These are phyloP conservation scores for Mariannaea sp. DNA, from an alignment of 2,329 filamentous ascomycete species.

Conservation along the genomic window DNA sequence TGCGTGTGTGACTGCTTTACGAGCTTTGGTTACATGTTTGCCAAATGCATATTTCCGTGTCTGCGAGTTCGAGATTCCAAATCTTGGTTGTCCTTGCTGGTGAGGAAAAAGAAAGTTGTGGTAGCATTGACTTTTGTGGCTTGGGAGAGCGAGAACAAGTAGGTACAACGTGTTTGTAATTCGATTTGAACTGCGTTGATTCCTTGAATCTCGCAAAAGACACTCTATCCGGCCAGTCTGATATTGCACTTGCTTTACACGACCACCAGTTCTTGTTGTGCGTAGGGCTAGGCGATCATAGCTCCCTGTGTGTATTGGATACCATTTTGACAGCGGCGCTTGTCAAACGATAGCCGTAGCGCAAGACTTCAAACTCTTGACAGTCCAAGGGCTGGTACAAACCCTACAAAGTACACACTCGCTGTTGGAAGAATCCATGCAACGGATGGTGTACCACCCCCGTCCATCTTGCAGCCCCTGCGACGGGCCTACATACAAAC, in stretches of 20 bases:
- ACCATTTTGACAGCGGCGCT: background rate
- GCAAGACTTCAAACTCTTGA: slow-evolving; percentile 18
- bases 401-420: background rate
- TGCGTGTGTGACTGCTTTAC: slow-evolving; percentile 21
- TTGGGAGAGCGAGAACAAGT: slow-evolving; percentile 10
- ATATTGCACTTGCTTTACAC: slow-evolving; percentile 36
- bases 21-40: slow-evolving; percentile 27
- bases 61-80: slow-evolving; percentile 24
- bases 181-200: slow-evolving; percentile 12
- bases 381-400: slow-evolving; percentile 15
- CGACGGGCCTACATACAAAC: slow-evolving; percentile 17
- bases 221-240: slow-evolving; percentile 26
- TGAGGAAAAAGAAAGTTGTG: background rate
- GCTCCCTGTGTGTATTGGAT: slow-evolving; percentile 20
- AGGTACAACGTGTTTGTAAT: too few relatives aligned
- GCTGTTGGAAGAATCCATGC: slow-evolving; percentile 5
- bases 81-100: slow-evolving; percentile 8
- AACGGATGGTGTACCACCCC: slow-evolving; percentile 14
- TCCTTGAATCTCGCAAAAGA: slow-evolving; percentile 31
- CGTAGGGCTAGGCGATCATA: slow-evolving; percentile 17
- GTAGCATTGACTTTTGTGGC: slow-evolving; percentile 20
- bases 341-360: background rate
- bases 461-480: slow-evolving; percentile 19
- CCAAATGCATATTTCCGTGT: slow-evolving; percentile 27
- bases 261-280: slow-evolving; percentile 18